These are phyloP conservation scores for Linum lewisii DNA, from an alignment of 345 rosid species.

Conservation along the genomic window DNA sequence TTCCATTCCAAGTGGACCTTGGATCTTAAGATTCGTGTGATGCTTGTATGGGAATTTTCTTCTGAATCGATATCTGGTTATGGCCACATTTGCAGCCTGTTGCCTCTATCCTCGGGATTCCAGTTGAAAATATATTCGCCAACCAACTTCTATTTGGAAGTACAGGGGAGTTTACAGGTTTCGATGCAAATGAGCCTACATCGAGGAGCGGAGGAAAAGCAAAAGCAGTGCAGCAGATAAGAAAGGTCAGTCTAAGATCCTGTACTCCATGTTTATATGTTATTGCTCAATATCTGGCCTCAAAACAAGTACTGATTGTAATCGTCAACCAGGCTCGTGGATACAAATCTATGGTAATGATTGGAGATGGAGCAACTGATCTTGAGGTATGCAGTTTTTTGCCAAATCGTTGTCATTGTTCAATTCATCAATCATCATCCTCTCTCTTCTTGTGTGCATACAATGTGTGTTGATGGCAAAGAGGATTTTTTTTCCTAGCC, in stretches of 20 bases:
- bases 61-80: constrained; percentile 1
- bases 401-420: background rate
- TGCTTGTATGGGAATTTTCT: background rate
- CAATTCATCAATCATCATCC: background rate
- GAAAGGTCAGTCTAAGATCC: constrained; percentile 38
- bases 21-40: too few relatives aligned
- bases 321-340: constrained; percentile 41
- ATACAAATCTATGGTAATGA: constrained; percentile 73
- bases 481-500: too few relatives aligned
- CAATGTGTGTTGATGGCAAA: too few relatives aligned
- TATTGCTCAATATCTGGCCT: constrained; percentile 2
- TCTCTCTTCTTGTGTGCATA: too few relatives aligned
- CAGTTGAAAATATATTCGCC: constrained; percentile 72
- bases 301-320: constrained; percentile 15
- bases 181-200: constrained; percentile 81
- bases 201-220: constrained; percentile 98
- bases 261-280: background rate
- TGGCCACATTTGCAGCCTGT: constrained; percentile 53
- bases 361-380: constrained; percentile 98
- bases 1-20: too few relatives aligned
- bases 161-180: constrained; percentile 69
- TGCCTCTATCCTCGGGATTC: constrained; percentile 78
- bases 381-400: constrained; percentile 50
- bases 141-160: constrained; percentile 65
- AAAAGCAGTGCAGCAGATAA: constrained; percentile 73